Base-by-base conservation (phyloP, 2,329 filamentous ascomycete species). In the Verticillium tricorpus region DNA sequence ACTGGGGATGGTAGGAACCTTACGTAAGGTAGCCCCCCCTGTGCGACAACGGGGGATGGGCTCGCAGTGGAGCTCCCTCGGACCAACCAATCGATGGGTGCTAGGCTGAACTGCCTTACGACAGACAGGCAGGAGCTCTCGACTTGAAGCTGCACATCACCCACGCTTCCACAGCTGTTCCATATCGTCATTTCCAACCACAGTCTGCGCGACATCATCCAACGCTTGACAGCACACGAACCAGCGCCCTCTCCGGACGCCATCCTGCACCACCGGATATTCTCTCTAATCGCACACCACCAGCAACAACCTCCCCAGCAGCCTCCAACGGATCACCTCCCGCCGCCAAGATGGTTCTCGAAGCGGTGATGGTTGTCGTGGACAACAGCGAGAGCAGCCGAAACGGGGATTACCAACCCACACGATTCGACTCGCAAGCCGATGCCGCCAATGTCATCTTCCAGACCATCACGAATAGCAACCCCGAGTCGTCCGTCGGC, bases 331-430 rank as follows among this genome's bases (percentile, higher is more conserved):
- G 54, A 56, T 15, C 54, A 56, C 17, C 56, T 63, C 65, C 65
- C 67, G 71, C 77, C 77, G 79, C 77, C 87, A 93, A 84, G 74
- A 99, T 99, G 95, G 91, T 89, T 80, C 89, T 99, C 79, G 95
- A 99, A 88, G 96, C 95, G 81, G 96, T 96, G 66, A 98, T 99
- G 93, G 92, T 99, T 78, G 89, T 98, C 85, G 92, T 98, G 73
- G 95, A 99, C 85, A 99, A 98, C 85, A 97, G 93, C 82, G 95
- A 99, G 82, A 93, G 91, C 81, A 96, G 92, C 82, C 89, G 95
- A 75, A 99, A 99, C 80, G 95, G 96, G 74, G 95, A 99, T 77
- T 85, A 84, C 76, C 90, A 91, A 73, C 94, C 95, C 63, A 96
- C 93, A 68, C 88, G 95, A 78, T 99, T 93, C 84, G 93, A 97